Evolutionary conservation across 495 filamentous ascomycete species (phyloP), one percentile per base, ranked within the genome.

Genomic region (Penicillium mononematosum): DNA sequence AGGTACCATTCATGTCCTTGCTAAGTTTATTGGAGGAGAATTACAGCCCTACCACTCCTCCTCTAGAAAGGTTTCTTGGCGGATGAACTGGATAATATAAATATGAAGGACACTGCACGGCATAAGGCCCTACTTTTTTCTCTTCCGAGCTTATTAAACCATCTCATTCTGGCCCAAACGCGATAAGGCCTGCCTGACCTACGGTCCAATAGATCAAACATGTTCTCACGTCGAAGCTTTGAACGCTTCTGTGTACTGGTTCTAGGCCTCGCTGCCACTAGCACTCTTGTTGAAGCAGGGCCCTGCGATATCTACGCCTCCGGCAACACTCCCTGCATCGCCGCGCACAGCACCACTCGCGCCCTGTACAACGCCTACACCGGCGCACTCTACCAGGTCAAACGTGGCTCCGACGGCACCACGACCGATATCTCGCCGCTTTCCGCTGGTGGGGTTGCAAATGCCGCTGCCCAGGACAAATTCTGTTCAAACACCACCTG

Each of bases 321-420:
- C 3, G 79, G 79, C 7, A 67, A 69, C 59, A 81, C 81, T 4
- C 78, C 82, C 53, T 85, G 82, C 55, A 61, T 85, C 53, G 81
- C 82, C 4, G 82, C 82, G 3, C 82, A 84, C 70, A 81, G 81
- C 68, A 83, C 81, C 56, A 84, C 81, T 62, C 80, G 82, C n/a
- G 79, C 81, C 50, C 60, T 85, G 25, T 85, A 83, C 62, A 76
- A 65, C 51, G 62, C 69, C 53, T 85, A 71, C 63, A 68, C 16
- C 19, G 79, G 81, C 29, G 31, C 77, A 2, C 79, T 85, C 20
- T 85, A 85, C 64, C 79, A 85, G 49, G 78, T 85, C 8, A 67
- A 69, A 42, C 81, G 82, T 41, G 70, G 61, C 58, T 83, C 81
- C 19, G 82, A 85, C 57, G 57, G 63, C 56, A 50, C 69, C 19